Conservation (phyloP, 2,329 filamentous ascomycete genomes). For the Pezicula neosporulosa region DNA sequence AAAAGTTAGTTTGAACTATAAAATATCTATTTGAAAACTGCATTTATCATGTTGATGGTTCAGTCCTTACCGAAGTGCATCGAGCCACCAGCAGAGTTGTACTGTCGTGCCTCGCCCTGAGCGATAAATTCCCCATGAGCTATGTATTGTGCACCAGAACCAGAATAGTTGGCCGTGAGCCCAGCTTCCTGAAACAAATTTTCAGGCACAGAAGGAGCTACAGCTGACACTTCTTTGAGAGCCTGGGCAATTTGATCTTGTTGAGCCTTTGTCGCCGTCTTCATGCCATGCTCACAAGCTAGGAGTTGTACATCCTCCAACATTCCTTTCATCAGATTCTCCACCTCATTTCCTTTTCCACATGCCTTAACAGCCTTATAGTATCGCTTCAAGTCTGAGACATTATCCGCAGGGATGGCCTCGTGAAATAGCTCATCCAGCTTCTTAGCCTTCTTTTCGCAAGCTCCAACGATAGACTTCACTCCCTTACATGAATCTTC, state of each 20-base stretch:
- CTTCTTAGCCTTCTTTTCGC: conserved; percentile 17
- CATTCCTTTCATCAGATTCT: conserved; percentile 25
- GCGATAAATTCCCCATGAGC: not conserved
- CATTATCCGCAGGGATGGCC: conserved; percentile 8
- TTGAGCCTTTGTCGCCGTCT: conserved; percentile 2
- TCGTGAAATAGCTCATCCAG: conserved; percentile 17
- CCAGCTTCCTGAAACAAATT: conserved; percentile 1
- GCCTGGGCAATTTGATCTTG: conserved; percentile 7
- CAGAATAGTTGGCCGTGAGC: conserved; percentile 1
- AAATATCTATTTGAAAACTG: not conserved
- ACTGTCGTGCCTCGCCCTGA: not conserved
- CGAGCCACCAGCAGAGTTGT: not conserved
- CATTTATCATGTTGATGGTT: not conserved
- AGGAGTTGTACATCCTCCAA: conserved; percentile 24
- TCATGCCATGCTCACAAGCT: conserved; percentile 7
- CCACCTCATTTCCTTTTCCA: conserved; percentile 21
- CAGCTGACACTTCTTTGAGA: conserved; percentile 4
- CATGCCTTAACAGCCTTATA: conserved; percentile 9
- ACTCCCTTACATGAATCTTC: conserved; percentile 5
- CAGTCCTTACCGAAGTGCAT: not conserved
- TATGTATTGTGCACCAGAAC: not conserved
- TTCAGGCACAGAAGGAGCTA: conserved; percentile 4
- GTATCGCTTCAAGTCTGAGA: conserved; percentile 11
- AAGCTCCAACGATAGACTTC: conserved; percentile 16
- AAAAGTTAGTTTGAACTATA: not conserved